These are phyloP conservation scores for Omphalotus guepiniiformis DNA, from an alignment of 768 basidiomycete species.

Conservation along the genomic window DNA sequence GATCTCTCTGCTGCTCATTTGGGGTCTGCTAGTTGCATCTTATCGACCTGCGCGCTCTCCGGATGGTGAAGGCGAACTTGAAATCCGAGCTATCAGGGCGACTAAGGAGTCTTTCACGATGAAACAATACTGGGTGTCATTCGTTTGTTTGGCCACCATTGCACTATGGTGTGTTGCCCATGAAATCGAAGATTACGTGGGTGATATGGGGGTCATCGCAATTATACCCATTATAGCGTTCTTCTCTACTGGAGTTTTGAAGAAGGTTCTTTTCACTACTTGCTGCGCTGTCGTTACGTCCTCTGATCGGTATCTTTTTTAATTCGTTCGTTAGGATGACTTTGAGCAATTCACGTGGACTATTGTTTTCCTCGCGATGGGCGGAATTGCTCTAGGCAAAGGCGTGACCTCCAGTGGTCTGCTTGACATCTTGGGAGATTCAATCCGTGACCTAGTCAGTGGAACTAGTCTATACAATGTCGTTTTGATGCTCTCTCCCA, in stretches of 20 bases:
- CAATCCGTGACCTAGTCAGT: constrained; percentile 55
- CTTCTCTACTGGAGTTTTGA: constrained; percentile 89
- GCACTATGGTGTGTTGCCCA: constrained; percentile 87
- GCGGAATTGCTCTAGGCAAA: constrained; percentile 93
- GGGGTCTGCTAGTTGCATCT: constrained; percentile 80
- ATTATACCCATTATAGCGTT: constrained; percentile 90
- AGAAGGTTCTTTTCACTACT: constrained; percentile 53
- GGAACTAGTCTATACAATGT: constrained; percentile 66
- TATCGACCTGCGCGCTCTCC: constrained; percentile 74
- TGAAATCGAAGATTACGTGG: constrained; percentile 66
- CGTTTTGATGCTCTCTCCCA: constrained; percentile 61
- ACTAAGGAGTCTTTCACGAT: constrained; percentile 75
- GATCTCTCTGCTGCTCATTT: constrained; percentile 84
- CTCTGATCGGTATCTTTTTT: constrained; percentile 3
- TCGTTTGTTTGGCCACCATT: constrained; percentile 83
- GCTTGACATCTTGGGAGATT: constrained; percentile 67
- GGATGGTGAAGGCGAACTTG: constrained; percentile 71
- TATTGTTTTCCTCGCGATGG: constrained; percentile 96
- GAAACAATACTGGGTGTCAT: constrained; percentile 88
- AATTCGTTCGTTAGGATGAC: constrained; percentile 60
- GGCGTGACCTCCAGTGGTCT: constrained; percentile 90
- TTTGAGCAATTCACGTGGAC: constrained; percentile 95
- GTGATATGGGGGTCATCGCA: constrained; percentile 98
- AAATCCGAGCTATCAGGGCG: constrained; percentile 81
- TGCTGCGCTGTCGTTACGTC: neutral